phyloP scores from a whole-genome alignment of 768 basidiomycete genomes.

The Saitozyma sp. region DNA sequence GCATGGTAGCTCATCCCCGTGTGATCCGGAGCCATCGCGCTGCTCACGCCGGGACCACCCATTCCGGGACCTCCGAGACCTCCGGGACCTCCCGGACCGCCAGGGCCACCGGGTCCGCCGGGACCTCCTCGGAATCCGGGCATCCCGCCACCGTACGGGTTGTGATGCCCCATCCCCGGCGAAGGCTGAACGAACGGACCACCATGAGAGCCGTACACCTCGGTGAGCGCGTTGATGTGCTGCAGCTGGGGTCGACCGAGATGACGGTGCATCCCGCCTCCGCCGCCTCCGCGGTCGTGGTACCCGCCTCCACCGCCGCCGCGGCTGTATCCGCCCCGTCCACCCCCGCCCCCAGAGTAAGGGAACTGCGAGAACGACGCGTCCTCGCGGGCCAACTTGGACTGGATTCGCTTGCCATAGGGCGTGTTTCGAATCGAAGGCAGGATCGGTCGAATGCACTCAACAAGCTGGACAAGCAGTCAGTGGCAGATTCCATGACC shows the following conservation, averaged over 20 bases:
- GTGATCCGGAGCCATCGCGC: slow-evolving; percentile 30
- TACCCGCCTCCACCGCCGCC: slow-evolving; percentile 23
- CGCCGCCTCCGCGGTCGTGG: slow-evolving; percentile 14
- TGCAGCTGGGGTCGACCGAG: slow-evolving; percentile 51
- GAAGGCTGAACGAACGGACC: slow-evolving; percentile 29
- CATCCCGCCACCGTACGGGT: not conserved
- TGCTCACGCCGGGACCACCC: not conserved
- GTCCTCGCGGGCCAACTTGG: slow-evolving; percentile 94
- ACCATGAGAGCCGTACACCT: slow-evolving; percentile 49
- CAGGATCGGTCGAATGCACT: slow-evolving; percentile 96
- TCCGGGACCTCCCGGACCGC: slow-evolving; percentile 1
- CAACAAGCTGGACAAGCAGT: slow-evolving; percentile 64
- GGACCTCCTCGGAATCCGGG: slow-evolving; percentile 1
- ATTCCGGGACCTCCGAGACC: slow-evolving; percentile 5
- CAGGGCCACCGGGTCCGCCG: slow-evolving; percentile 8
- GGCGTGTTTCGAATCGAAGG: slow-evolving; percentile 98
- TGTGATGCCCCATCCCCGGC: slow-evolving; percentile 1
- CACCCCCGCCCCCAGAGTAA: slow-evolving; percentile 25
- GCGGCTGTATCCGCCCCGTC: slow-evolving; percentile 27
- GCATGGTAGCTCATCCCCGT: slow-evolving; percentile 45
- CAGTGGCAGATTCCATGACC: slow-evolving; percentile 4
- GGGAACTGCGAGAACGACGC: slow-evolving; percentile 53
- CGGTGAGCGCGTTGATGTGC: slow-evolving; percentile 53
- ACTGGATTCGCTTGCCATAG: slow-evolving; percentile 98
- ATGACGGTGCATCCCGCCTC: slow-evolving; percentile 40